A percentile compares a stretch with the other conserved stretches of the same genome.
Conservation (phyloP, 2,329 filamentous ascomycete species). For the Nothopassalora personata region DNA sequence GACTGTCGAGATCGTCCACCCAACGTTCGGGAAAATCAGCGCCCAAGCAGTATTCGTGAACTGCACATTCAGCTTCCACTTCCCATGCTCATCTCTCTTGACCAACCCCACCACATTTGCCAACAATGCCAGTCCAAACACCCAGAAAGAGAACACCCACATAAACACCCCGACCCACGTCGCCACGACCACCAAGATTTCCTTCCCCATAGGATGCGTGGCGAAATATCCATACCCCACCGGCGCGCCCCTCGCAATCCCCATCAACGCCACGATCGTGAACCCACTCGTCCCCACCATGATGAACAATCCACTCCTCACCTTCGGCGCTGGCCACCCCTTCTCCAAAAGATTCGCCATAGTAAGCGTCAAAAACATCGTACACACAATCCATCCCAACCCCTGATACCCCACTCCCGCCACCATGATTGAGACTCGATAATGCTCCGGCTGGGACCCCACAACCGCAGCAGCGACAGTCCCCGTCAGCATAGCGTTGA, state of each 20-base stretch:
- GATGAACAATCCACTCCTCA: constrained; percentile 47
- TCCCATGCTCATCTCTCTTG: constrained; percentile 8
- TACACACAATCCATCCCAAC: constrained; percentile 40
- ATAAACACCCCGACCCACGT: constrained; percentile 39
- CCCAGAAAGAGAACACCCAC: constrained; percentile 48
- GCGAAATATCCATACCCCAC: constrained; percentile 24
- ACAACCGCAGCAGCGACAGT: constrained; percentile 18
- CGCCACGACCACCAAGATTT: constrained; percentile 23
- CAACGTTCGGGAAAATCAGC: constrained; percentile 62
- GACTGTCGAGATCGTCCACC: constrained; percentile 57
- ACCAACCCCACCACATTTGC: constrained; percentile 13
- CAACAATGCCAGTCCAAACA: constrained; percentile 25
- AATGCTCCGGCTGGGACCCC: constrained; percentile 26
- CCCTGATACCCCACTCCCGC: constrained; percentile 43
- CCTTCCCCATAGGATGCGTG: constrained; percentile 19
- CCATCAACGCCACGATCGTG: constrained; percentile 25
- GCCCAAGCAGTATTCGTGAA: constrained; percentile 28
- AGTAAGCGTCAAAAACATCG: constrained; percentile 39
- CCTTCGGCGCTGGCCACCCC: constrained; percentile 39
- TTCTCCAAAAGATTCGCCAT: constrained; percentile 37
- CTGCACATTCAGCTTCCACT: constrained; percentile 10
- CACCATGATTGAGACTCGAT: constrained; percentile 40
- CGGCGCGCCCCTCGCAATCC: constrained; percentile 20
- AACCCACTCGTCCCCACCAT: constrained; percentile 41
- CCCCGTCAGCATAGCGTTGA: constrained; percentile 22